Percentiles rank a stretch among this genome's conserved stretches.
phyloP scores from a whole-genome alignment of 192 early-diverging fungal genomes.

The Phycomyces nitens region DNA sequence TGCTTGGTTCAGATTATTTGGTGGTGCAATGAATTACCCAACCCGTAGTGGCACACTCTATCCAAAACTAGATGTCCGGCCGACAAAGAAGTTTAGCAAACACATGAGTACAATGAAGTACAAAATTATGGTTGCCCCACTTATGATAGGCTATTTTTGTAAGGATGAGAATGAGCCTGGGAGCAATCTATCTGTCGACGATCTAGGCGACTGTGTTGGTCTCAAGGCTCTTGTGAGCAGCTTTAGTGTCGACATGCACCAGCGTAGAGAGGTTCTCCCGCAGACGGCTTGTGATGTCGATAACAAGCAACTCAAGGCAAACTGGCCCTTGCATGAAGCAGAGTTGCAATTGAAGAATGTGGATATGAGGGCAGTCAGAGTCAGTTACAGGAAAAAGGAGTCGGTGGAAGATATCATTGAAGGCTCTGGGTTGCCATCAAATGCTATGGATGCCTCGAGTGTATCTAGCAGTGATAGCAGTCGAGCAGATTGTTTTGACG shows the following conservation, averaged over 20 bases:
- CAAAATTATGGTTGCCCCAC: constrained; percentile 33
- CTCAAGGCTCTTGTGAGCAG: constrained; percentile 32
- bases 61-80: constrained; percentile 28
- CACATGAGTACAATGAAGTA: constrained; percentile 42
- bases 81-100: constrained; percentile 36
- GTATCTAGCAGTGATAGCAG: not conserved
- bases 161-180: constrained; percentile 33
- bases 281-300: constrained; percentile 21
- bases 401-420: not conserved
- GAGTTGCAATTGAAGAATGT: constrained; percentile 37
- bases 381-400: constrained; percentile 8
- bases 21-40: constrained; percentile 40
- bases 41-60: constrained; percentile 37
- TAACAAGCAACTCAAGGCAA: constrained; percentile 28
- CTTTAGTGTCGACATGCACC: constrained; percentile 42
- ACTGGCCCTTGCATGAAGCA: constrained; percentile 39
- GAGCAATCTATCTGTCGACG: constrained; percentile 16
- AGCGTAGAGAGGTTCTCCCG: constrained; percentile 24
- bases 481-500: constrained; percentile 14
- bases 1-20: constrained; percentile 40
- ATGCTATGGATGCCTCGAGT: constrained; percentile 3
- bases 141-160: constrained; percentile 37
- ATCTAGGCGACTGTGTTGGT: constrained; percentile 30
- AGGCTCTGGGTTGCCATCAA: not conserved
- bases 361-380: constrained; percentile 34